Base-by-base conservation (phyloP, 306 rosid genomes). In the Vigna unguiculata region DNA sequence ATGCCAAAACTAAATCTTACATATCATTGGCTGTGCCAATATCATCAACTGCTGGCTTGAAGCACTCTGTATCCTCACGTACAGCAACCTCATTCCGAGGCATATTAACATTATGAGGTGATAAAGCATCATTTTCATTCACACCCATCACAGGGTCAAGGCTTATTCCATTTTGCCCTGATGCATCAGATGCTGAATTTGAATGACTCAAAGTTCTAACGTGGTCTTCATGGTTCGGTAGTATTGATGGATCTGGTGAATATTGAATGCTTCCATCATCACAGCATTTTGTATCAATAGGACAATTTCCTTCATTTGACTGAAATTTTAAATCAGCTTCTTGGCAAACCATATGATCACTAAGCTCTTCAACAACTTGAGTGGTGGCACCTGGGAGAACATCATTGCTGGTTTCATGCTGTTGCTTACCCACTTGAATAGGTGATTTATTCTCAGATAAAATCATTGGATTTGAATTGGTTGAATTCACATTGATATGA, bases 1-100 rank as follows among this genome's bases (percentile, higher is more conserved):
- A 51, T 40, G 19, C 17, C 4, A 77, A 25, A 66, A 59, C 20
- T 25, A 77, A 66, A 66, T 57, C 98, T 94, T 89, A 94, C 98
- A 74, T 76, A 72, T 82, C 80, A 61, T 85, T 85, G 48, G 69
- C 74, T 77, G 82, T 82, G 74, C 78, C 76, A 45, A 52, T 53
- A 63, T 85, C 91, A 60, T 59, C 86, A 79, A 55, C 71, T 30
- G 51, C 78, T 71, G 79, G 79, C 78, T 84, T 84, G 75, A 66
- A 70, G 84, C 79, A 81, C 73, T 71, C 65, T 5, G 72, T 74
- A 61, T 74, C 81, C 78, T 85, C 88, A 72, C 55, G 77, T 77
- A 49, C 41, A 38, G 76, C 16, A 59, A 49, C 88, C 47, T 74
- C 85, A 41, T 47, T 80, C 75, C 22, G 82, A 52, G 78, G 72